Evolutionary conservation across 441 rosid genomes (phyloP).

Genomic region (Gossypium schwendimanii): DNA sequence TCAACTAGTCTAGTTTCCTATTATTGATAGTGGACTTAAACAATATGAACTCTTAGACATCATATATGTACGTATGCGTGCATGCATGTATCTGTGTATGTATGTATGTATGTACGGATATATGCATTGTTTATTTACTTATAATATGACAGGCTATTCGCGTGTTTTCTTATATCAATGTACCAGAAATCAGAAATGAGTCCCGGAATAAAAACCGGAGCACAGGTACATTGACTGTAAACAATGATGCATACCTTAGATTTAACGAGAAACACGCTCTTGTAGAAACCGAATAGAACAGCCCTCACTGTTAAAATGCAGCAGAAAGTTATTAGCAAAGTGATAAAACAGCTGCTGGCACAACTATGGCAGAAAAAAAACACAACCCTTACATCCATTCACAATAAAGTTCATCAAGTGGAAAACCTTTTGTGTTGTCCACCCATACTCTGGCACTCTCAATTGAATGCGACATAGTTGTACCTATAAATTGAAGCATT

Average conservation of each 20-base stretch:
- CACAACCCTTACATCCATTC: slow-evolving; percentile 47
- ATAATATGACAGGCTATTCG: not conserved
- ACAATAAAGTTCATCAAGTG: slow-evolving; percentile 76
- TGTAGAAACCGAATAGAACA: slow-evolving; percentile 42
- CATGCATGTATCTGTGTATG: no score
- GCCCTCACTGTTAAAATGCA: slow-evolving; percentile 41
- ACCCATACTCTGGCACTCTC: slow-evolving; percentile 75
- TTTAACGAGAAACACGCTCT: slow-evolving; percentile 35
- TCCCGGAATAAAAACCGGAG: not conserved
- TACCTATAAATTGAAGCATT: slow-evolving; percentile 28
- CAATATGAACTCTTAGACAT: not conserved
- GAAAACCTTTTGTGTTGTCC: slow-evolving; percentile 82
- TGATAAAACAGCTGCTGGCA: not conserved
- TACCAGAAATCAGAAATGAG: not conserved
- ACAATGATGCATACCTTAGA: slow-evolving; percentile 30
- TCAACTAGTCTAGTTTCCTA: not conserved
- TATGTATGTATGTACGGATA: no score
- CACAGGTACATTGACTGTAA: not conserved
- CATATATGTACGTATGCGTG: no score
- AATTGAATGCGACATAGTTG: slow-evolving; percentile 61
- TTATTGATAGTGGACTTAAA: not conserved
- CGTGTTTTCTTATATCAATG: not conserved
- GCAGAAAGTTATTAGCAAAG: slow-evolving; percentile 3
- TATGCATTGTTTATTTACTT: not conserved
- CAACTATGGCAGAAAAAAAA: not conserved